Percentiles rank a stretch among this genome's conserved stretches.
These are phyloP conservation scores for Boeremia lycopersici DNA, from an alignment of 2,329 filamentous ascomycete genomes.

Conservation along the genomic window DNA sequence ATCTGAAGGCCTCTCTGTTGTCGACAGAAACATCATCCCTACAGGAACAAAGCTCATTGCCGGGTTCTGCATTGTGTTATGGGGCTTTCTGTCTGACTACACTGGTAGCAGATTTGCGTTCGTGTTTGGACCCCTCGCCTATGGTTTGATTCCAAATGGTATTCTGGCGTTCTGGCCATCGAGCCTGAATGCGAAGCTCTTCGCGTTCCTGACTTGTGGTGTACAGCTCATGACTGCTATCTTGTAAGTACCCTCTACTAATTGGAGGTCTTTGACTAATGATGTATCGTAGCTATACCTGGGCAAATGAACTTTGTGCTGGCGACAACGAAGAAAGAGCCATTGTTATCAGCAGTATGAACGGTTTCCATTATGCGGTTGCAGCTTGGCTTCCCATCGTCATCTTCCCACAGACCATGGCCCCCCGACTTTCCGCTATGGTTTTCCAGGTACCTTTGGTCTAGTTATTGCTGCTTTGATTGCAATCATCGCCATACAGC, in stretches of 20 bases:
- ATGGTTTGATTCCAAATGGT: not conserved
- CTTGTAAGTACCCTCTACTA: not conserved
- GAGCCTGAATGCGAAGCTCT: constrained; percentile 2
- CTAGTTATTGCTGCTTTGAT: not conserved
- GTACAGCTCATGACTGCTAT: constrained; percentile 9
- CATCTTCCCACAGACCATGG: constrained; percentile 5
- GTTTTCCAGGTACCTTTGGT: constrained; percentile 2
- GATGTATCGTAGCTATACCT: not conserved
- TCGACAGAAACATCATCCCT: constrained; percentile 1
- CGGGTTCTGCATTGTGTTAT: constrained; percentile 2
- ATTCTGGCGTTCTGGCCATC: constrained; percentile 2
- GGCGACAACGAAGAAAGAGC: constrained; percentile 5
- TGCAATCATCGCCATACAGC: not conserved
- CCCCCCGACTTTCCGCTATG: constrained; percentile 1
- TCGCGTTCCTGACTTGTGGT: constrained; percentile 2
- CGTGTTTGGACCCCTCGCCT: constrained; percentile 5
- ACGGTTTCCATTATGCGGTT: constrained; percentile 2
- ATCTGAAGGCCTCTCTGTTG: not conserved
- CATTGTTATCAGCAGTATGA: constrained; percentile 7
- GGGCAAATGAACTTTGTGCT: constrained; percentile 4
- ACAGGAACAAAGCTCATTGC: constrained; percentile 1
- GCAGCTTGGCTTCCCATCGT: constrained; percentile 5
- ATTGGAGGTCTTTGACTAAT: not conserved
- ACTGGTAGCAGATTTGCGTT: constrained; percentile 1
- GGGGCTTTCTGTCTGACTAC: constrained; percentile 1